Percentiles rank a stretch among this genome's conserved stretches.
These are phyloP conservation scores for Pichiaceae sp. DNA, from an alignment of 1,139 yeast species.

Conservation along the genomic window DNA sequence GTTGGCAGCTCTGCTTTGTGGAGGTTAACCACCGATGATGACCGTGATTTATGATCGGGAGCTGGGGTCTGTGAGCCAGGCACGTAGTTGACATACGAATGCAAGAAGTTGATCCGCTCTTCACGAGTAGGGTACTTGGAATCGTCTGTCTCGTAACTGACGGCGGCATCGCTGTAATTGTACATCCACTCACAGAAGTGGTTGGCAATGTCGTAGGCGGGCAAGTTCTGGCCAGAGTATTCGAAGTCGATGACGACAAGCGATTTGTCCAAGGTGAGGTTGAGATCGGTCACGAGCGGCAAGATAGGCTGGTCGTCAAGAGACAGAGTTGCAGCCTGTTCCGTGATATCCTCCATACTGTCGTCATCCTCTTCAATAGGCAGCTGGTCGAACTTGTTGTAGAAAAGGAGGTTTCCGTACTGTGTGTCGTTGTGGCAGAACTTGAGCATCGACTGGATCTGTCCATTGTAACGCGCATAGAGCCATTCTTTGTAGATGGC, in stretches of 20 bases:
- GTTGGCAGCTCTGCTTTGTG: slow-evolving; percentile 19
- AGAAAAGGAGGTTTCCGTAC: slow-evolving; percentile 76
- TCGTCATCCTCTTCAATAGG: slow-evolving; percentile 21
- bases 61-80: slow-evolving; percentile 23
- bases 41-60: slow-evolving; percentile 3
- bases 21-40: slow-evolving; percentile 16
- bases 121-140: slow-evolving; percentile 55
- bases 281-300: slow-evolving; percentile 21
- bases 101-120: slow-evolving; percentile 63
- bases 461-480: slow-evolving; percentile 38
- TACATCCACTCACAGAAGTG: slow-evolving; percentile 96
- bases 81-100: slow-evolving; percentile 56
- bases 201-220: slow-evolving; percentile 85
- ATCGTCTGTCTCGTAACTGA: slow-evolving; percentile 50
- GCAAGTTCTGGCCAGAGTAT: slow-evolving; percentile 87
- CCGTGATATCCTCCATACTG: slow-evolving; percentile 7
- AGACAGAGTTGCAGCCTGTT: slow-evolving; percentile 12
- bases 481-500: slow-evolving; percentile 56
- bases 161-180: slow-evolving; percentile 66
- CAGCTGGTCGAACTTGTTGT: slow-evolving; percentile 20
- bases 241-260: slow-evolving; percentile 94
- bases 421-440: slow-evolving; percentile 96
- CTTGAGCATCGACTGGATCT: slow-evolving; percentile 42
- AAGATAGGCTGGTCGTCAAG: slow-evolving; percentile 10
- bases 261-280: slow-evolving; percentile 44